Percentiles rank a stretch among this genome's conserved stretches.
Conservation (phyloP, 257 asterid species). For the Forsythia viridissima region DNA sequence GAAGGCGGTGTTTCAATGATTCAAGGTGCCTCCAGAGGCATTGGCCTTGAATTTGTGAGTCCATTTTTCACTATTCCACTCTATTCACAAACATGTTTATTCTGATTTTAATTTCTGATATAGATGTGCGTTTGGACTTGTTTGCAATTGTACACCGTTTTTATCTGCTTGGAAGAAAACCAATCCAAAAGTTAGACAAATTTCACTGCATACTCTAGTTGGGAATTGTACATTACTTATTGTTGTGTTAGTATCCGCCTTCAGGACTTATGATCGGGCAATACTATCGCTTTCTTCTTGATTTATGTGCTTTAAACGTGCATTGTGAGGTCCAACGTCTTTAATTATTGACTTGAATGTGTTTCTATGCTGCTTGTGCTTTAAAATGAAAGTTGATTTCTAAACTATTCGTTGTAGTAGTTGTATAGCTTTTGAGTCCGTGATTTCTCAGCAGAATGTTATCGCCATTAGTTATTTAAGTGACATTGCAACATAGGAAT, state of each 20-base stretch:
- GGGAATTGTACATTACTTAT: neutral
- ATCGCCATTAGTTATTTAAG: neutral
- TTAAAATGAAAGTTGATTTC: neutral
- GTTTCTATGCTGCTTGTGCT: neutral
- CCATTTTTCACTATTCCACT: neutral
- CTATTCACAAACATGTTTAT: neutral
- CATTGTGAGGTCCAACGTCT: no score
- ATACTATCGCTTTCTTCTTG: neutral
- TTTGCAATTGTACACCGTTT: neutral
- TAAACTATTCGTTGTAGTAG: no score
- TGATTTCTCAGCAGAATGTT: neutral
- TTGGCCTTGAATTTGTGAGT: slow-evolving; percentile 91
- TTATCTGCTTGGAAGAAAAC: neutral
- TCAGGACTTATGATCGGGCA: neutral
- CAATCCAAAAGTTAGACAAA: neutral
- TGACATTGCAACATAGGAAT: neutral
- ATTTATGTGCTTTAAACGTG: no score
- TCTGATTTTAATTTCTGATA: neutral
- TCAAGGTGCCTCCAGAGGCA: slow-evolving; percentile 99
- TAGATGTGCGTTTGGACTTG: neutral
- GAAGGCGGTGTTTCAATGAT: slow-evolving; percentile 84
- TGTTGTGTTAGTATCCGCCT: neutral
- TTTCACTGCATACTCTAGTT: neutral
- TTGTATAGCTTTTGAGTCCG: neutral
- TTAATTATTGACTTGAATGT: neutral